These are phyloP conservation scores for Amaranthus cruentus DNA, from an alignment of 148 eudicot genomes.

Conservation along the genomic window DNA sequence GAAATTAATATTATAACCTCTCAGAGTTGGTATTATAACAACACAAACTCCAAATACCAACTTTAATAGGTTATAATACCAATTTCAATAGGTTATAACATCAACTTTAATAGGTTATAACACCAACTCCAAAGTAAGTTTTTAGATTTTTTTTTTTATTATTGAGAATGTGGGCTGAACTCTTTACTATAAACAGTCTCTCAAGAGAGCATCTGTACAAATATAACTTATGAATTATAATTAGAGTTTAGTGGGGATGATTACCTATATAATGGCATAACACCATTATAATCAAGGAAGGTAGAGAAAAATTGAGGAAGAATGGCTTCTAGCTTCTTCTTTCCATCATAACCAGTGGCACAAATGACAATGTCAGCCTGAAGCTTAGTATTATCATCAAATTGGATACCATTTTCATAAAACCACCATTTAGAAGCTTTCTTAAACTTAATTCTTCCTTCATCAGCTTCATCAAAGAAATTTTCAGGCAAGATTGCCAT, in stretches of 20 bases:
- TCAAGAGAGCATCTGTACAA: too few species aligned
- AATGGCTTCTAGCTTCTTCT: constrained; percentile 55
- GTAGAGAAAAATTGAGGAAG: constrained; percentile 65
- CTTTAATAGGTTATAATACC: too few species aligned
- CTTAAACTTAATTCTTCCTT: constrained; percentile 64
- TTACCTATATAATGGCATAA: constrained; percentile 85
- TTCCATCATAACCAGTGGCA: constrained; percentile 91
- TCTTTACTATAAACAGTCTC: too few species aligned
- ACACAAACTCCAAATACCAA: too few species aligned
- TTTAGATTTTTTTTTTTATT: neutral
- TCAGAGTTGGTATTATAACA: too few species aligned
- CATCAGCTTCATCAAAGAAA: constrained; percentile 68
- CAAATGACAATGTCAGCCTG: constrained; percentile 78
- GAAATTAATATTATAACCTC: too few species aligned
- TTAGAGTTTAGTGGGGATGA: neutral
- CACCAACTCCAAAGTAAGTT: too few species aligned
- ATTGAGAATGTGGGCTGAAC: too few species aligned
- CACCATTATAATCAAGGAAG: constrained; percentile 67
- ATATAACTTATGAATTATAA: neutral
- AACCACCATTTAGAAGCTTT: constrained; percentile 71
- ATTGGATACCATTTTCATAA: constrained; percentile 65
- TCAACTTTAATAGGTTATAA: too few species aligned
- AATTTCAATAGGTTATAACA: too few species aligned
- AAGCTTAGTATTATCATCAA: constrained; percentile 57
- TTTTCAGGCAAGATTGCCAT: constrained; percentile 92